Evolutionary conservation across 2,329 filamentous ascomycete species (phyloP).

Genomic region (Botrytis sinoallii): DNA sequence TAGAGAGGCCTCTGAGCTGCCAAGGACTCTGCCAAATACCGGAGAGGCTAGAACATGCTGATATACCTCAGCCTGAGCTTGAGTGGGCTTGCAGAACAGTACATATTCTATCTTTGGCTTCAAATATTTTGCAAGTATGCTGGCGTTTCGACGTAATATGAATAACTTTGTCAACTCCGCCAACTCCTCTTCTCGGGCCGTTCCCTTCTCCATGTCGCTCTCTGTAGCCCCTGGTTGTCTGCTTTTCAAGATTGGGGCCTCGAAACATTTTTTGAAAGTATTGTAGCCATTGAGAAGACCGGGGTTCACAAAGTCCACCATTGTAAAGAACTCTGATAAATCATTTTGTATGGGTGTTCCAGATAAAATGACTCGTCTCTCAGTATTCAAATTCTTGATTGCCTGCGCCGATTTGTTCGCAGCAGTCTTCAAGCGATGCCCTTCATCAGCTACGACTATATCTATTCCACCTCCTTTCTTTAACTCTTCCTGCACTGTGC

Average conservation of each 20-base stretch:
- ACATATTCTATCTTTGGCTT: conserved; percentile 97
- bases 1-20: conserved; percentile 59
- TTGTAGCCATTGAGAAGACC: conserved; percentile 91
- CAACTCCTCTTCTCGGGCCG: conserved; percentile 80
- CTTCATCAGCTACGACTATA: conserved; percentile 96
- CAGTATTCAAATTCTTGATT: conserved; percentile 82
- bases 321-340: conserved; percentile 86
- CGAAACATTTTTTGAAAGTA: conserved; percentile 93
- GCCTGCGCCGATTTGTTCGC: conserved; percentile 89
- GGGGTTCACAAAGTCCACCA: conserved; percentile 89
- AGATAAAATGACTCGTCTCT: conserved; percentile 36
- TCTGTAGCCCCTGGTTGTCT: conserved; percentile 50
- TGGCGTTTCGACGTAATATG: conserved; percentile 81
- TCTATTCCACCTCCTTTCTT: conserved; percentile 62
- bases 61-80: conserved; percentile 88
- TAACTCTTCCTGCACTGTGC: conserved; percentile 62
- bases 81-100: conserved; percentile 85
- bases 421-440: conserved; percentile 95
- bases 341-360: conserved; percentile 97
- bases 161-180: conserved; percentile 87
- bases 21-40: conserved; percentile 59
- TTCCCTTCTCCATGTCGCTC: conserved; percentile 67
- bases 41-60: conserved; percentile 62
- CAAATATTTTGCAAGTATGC: conserved; percentile 81
- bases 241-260: conserved; percentile 80